Base-by-base conservation (phyloP, 2,329 filamentous ascomycete genomes). In the Apiospora sp. region DNA sequence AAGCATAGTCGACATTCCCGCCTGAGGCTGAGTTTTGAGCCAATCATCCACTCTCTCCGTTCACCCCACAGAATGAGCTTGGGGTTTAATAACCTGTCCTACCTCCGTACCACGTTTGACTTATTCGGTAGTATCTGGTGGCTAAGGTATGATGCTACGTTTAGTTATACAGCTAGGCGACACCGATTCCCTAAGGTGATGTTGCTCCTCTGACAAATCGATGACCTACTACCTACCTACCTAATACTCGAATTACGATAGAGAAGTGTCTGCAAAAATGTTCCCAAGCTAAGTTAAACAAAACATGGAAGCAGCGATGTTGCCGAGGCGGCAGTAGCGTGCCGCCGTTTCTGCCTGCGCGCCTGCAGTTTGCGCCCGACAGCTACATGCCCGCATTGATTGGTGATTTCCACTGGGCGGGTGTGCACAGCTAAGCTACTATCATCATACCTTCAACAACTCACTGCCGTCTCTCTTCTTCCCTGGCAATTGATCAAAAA, bases 11-110 rank as follows among this genome's bases (percentile, higher is more conserved):
- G 12, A 30, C 51, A n/a, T 4, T 64, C 58, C 34, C 58, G 58
- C 34, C 34, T 41, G 58, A 64, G 58, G 58, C 58, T 64, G 58
- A 64, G 34, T 64, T 64, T 41, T 41, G 41, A 64, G 58, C 58
- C 58, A 64, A 64, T 64, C 34, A 64, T 41, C 30, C n/a, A 13
- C 34, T 4, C 34, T 41, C 30, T n/a, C 34, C 30, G 16, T 41
- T n/a, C 30, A 64, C 58, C 58, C 58, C 58, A 64, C 58, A 64
- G 58, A 64, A 41, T 64, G 58, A 24, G 58, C 58, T 64, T 64
- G 58, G 58, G 58, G 58, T 64, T 61, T n/a, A 64, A 61, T 37
- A 61, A 61, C 30, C 54, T 61, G 19, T 27, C 51, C 51, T 58
- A 58, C 51, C 51, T 34, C n/a, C 14, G 54, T 61, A 61, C 54